Conservation (phyloP, 345 rosid species). For the Dipteronia sinensis region DNA sequence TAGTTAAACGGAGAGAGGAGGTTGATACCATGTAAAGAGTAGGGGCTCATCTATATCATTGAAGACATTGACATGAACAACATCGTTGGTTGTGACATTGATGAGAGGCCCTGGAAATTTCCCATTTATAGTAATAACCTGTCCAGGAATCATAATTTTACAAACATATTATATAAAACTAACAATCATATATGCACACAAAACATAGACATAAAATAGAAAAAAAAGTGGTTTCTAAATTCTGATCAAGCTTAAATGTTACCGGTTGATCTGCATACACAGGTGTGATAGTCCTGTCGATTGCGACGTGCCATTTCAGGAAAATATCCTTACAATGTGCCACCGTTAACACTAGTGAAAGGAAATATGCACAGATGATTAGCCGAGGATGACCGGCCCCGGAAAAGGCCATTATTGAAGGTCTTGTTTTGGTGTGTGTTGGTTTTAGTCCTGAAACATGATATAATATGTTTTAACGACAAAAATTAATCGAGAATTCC, state of each 20-base stretch:
- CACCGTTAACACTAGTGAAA: not conserved
- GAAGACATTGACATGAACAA: slow-evolving; percentile 45
- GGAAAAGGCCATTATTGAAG: slow-evolving; percentile 19
- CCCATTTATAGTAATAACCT: slow-evolving; percentile 48
- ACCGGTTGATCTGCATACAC: slow-evolving; percentile 29
- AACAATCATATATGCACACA: not conserved
- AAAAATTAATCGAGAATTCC: not conserved
- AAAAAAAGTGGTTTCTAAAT: not conserved
- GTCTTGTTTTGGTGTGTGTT: not conserved
- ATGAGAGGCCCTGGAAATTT: slow-evolving; percentile 55
- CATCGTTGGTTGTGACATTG: slow-evolving; percentile 49
- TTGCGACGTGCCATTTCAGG: slow-evolving; percentile 36
- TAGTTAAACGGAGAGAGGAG: slow-evolving; percentile 4
- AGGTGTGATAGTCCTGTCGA: slow-evolving; percentile 20
- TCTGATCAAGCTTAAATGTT: not conserved
- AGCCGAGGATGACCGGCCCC: not conserved
- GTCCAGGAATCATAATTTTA: slow-evolving; percentile 10
- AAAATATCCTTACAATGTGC: slow-evolving; percentile 30
- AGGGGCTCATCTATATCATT: slow-evolving; percentile 52
- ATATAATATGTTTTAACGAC: not conserved
- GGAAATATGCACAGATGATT: slow-evolving; percentile 9
- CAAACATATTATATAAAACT: not conserved
- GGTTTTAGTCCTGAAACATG: not conserved
- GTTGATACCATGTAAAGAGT: slow-evolving; percentile 44
- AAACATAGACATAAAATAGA: not conserved